Base-by-base conservation (phyloP, 192 early-diverging fungal genomes). In the Funneliformis mosseae region DNA sequence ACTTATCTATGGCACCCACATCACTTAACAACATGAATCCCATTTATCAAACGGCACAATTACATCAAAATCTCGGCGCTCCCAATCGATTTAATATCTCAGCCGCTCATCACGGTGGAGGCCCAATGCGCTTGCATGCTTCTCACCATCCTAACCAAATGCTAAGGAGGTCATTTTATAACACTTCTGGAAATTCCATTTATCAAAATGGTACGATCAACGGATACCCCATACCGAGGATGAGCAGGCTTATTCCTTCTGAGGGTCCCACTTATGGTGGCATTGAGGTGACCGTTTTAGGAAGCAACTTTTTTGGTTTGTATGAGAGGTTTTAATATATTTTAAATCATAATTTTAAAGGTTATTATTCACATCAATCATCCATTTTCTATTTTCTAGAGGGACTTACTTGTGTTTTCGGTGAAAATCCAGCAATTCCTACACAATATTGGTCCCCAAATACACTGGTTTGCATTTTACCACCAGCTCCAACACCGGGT, bases 241-340 rank as follows among this genome's bases (percentile, higher is more conserved):
- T 98, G 25, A 89, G 89, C 41, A 88, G 94, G 55, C 81, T 98
- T 72, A 93, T 95, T 46, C 97, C 97, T 1, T 86, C 88, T 25
- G 90, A 94, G 76, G 97, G 97, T 8, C 97, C 97, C 0, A 88
- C 93, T 46, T 91, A 90, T 81, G 97, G 97, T 61, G 97, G 97
- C 14, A 87, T 93, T 9, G 94, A 94, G 63, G 85, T 97, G 14
- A 95, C 96, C 27, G 87, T 98, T 10, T 83, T 94, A 8, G 97
- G 97, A 8, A 88, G 88, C 12, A 93, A 93, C 42, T 96, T 98
- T 84, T 91, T 91, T 79, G 90, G 91, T 28, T 71, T 23, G 66
- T 60, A 18, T 38, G 18, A n/a, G n/a, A n/a, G n/a, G 23, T 68
- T 68, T 33, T 2, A 6, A 8, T 23, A 64, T 48, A 27, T 75